Conservation (phyloP, 768 basidiomycete species). For the Trametopsis cervina region DNA sequence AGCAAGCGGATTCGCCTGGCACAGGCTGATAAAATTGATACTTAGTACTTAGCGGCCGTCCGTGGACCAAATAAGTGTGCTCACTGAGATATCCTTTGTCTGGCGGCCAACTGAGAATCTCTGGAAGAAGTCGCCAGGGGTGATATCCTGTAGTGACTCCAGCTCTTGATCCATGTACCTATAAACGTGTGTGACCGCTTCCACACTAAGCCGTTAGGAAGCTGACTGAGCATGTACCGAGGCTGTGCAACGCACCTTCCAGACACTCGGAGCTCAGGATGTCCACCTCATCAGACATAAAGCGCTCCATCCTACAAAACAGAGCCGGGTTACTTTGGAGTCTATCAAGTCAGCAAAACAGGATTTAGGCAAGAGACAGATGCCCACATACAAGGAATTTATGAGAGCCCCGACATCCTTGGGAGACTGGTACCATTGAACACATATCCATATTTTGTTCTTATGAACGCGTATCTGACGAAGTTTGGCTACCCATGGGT, state of each 20-base stretch:
- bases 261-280: background rate
- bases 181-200: slow-evolving; percentile 10
- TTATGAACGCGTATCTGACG: background rate
- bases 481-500: background rate
- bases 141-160: slow-evolving; percentile 11
- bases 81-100: slow-evolving; percentile 7
- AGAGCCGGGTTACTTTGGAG: background rate
- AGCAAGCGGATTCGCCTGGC: slow-evolving; percentile 7
- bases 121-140: slow-evolving; percentile 8
- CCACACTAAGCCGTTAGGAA: background rate
- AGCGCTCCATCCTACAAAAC: background rate
- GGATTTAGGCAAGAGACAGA: background rate
- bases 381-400: background rate
- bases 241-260: background rate
- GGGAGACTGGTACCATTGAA: background rate
- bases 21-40: slow-evolving; percentile 1
- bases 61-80: background rate
- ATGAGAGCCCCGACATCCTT: background rate
- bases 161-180: slow-evolving; percentile 14
- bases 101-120: background rate
- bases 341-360: background rate
- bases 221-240: too few species aligned
- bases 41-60: background rate
- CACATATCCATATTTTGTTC: background rate
- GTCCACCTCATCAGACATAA: background rate